Percentiles rank a stretch among this genome's conserved stretches.
Conservation (phyloP, 208 protist genomes). For the Sergeia podlipaevii region DNA sequence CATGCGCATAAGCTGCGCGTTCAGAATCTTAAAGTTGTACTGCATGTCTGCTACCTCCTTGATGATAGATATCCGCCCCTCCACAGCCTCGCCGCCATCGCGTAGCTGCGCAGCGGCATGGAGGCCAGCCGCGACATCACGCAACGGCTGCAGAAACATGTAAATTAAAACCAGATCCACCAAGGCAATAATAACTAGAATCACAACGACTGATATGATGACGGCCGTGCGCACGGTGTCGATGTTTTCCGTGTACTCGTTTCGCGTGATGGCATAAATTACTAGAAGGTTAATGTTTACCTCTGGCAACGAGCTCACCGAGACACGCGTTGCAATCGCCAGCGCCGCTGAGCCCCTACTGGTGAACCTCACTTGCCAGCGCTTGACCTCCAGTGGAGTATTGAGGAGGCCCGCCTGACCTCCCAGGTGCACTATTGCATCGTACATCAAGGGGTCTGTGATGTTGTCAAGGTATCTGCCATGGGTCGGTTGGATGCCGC, state of each 20-base stretch:
- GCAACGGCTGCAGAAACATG: conserved; percentile 37
- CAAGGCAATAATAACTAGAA: conserved; percentile 18
- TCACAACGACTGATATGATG: conserved; percentile 12
- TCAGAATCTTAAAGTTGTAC: conserved; percentile 39
- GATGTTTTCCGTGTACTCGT: conserved; percentile 14
- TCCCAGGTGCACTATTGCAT: neutral
- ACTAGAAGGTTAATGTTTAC: conserved; percentile 10
- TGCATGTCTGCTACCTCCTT: conserved; percentile 53
- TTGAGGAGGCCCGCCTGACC: neutral
- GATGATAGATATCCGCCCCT: conserved; percentile 19
- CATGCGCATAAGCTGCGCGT: conserved; percentile 48
- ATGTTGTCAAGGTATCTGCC: conserved; percentile 13
- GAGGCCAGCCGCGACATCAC: conserved; percentile 23
- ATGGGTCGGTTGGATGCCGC: neutral
- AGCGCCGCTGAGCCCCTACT: conserved; percentile 3
- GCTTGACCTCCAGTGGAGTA: neutral
- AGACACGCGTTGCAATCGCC: conserved; percentile 2
- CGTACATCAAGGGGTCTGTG: conserved; percentile 2
- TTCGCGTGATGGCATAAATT: conserved; percentile 7
- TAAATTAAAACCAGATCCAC: conserved; percentile 30
- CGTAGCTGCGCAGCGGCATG: conserved; percentile 29
- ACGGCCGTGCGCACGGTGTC: conserved; percentile 6
- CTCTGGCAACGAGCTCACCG: conserved; percentile 2
- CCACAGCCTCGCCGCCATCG: conserved; percentile 23
- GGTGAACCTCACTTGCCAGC: conserved; percentile 12